Evolutionary conservation across 306 rosid species (phyloP), one percentile per base, ranked within the genome.

Genomic region (Vicia villosa): DNA sequence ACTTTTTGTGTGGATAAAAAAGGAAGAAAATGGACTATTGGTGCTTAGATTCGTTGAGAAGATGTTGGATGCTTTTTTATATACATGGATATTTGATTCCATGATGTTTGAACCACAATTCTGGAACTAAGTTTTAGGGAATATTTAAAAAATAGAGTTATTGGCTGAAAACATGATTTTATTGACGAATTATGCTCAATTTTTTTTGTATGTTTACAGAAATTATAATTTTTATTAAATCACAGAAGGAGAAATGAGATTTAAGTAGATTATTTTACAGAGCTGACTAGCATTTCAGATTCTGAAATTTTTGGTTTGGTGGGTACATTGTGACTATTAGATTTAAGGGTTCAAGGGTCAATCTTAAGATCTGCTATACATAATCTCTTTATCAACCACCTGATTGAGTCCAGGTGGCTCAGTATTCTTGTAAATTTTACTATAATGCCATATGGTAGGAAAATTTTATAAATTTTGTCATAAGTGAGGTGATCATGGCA

Each of bases 41-140:
- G 52, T 72, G 37, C 42, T 8, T 46, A 43, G 42, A 62, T 73
- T 72, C 56, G 63, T 52, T 65, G 60, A 72, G 10, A 41, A 42
- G 58, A 62, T 51, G 63, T 42, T 43, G 49, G 57, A n/a, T 63
- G 17, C 17, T 21, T 45, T 14, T 34, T n/a, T 24, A 37, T 68
- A 40, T 45, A 61, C 37, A 50, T 38, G 41, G 38, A 30, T 52
- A 24, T 50, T 40, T 19, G 19, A 57, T 66, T 77, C 34, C 28
- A 47, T 9, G 21, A 59, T 58, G 54, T 43, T 12, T 57, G 19
- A 58, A 54, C 37, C 30, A 10, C 9, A 17, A 64, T 12, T 70
- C 20, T 70, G 51, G 51, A 37, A 22, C 38, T 52, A 51, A 37
- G 45, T 76, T 61, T 51, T 38, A 28, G 36, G 46, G 21, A 3